Percentiles rank a stretch among this genome's conserved stretches.
These are phyloP conservation scores for Rubia tinctorum DNA, from an alignment of 305 asterid genomes.

Conservation along the genomic window DNA sequence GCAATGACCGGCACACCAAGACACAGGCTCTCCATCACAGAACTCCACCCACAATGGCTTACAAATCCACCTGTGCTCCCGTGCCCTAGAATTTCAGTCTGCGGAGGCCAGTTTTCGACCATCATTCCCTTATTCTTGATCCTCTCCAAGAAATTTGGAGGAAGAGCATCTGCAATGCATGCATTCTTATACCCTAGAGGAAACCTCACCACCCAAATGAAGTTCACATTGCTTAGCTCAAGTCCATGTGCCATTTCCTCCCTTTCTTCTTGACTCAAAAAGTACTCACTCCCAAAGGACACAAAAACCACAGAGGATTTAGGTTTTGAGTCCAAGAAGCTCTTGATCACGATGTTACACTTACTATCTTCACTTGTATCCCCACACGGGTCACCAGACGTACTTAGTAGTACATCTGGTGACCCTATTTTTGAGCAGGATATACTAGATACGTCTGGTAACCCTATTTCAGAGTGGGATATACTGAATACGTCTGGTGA, in stretches of 20 bases:
- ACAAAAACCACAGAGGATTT: constrained; percentile 14
- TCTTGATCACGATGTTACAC: background rate
- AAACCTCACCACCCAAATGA: constrained; percentile 24
- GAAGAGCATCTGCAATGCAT: constrained; percentile 17
- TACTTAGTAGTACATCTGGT: too few relatives aligned
- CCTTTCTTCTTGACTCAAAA: constrained; percentile 10
- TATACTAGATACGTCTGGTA: too few relatives aligned
- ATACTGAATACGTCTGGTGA: too few relatives aligned
- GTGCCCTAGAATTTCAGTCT: constrained; percentile 21
- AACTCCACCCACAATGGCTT: constrained; percentile 30
- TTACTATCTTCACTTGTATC: too few relatives aligned
- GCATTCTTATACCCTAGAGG: constrained; percentile 10
- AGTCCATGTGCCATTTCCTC: constrained; percentile 23
- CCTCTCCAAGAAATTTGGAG: constrained; percentile 24
- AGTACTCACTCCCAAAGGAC: constrained; percentile 20
- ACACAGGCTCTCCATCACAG: constrained; percentile 18
- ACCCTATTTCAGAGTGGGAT: too few relatives aligned
- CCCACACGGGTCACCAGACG: too few relatives aligned
- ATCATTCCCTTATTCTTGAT: constrained; percentile 18
- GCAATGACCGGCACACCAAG: constrained; percentile 20
- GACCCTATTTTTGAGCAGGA: too few relatives aligned
- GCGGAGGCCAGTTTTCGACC: constrained; percentile 29
- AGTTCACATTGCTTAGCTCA: constrained; percentile 19
- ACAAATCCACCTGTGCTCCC: constrained; percentile 19
- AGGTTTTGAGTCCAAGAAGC: constrained; percentile 2